Evolutionary conservation across 1,139 yeast species (phyloP), one percentile per base, ranked within the genome.

Genomic region (Candida mesenterica): DNA sequence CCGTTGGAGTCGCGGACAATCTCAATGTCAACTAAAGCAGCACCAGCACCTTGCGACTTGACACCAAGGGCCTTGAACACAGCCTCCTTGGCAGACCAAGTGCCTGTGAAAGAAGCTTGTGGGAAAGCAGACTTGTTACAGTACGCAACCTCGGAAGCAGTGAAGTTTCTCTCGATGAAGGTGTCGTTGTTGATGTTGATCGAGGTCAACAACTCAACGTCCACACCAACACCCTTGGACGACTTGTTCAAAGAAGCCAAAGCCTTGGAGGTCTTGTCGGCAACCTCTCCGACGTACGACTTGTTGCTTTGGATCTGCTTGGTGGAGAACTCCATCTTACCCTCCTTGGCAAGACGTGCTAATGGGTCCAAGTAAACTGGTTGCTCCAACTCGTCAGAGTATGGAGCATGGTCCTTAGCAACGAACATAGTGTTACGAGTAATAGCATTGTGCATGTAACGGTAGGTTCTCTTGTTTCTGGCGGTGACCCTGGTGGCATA

Each of bases 61-160:
- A 88, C 95, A 44, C 95, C 92, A 54, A 92, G 74, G 15, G 96
- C 87, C 72, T 92, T 92, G 80, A 92, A 92, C 28, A 89, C 97
- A 26, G 99, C 98, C 68, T 92, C 99, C 69, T 92, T 92, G 36
- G 98, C 98, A 30, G 96, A 87, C 99, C 99, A 92, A 33, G 95
- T 85, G 37, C 99, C 99, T 24, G 98, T 90, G 65, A 76, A 92
- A 5, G 97, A 88, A 15, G 97, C 89, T 59, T 80, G 87, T 38
- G 95, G 86, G 49, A 74, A 74, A 28, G 96, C 69, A 28, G 96
- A 79, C 34, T 69, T 56, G 40, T 65, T 58, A 62, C 97, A 90
- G 73, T 92, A 92, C 32, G 66, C 71, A 50, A 82, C 81, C 70
- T 92, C 99, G 15, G 65, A 72, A 7, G 62, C 68, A 33, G 97